Evolutionary conservation across 2,329 filamentous ascomycete genomes (phyloP).

Genomic region (Calonectria crousiana): DNA sequence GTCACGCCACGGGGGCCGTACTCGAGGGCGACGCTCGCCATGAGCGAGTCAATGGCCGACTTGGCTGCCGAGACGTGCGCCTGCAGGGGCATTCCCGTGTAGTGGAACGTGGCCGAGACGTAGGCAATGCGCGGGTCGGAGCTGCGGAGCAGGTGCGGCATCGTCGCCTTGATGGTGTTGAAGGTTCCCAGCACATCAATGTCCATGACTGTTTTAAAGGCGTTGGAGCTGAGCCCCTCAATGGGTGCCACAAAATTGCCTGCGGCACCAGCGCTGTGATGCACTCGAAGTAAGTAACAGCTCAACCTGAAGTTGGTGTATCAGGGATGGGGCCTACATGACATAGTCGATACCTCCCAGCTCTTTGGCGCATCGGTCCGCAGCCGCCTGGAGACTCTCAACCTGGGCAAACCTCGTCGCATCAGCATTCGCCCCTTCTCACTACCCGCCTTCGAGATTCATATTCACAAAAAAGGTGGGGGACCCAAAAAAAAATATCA

Average conservation of each 20-base stretch:
- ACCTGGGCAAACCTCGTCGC: constrained; percentile 34
- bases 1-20: constrained; percentile 90
- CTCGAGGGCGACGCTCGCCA: constrained; percentile 84
- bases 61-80: constrained; percentile 93
- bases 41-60: constrained; percentile 88
- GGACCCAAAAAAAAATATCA: not conserved
- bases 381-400: constrained; percentile 69
- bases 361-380: constrained; percentile 83
- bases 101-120: constrained; percentile 92
- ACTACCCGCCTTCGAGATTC: not conserved
- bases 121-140: constrained; percentile 86
- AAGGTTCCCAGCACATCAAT: constrained; percentile 95
- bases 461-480: not conserved
- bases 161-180: constrained; percentile 93
- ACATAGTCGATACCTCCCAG: constrained; percentile 92
- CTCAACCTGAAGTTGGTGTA: not conserved
- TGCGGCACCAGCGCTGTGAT: constrained; percentile 85
- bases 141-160: constrained; percentile 85
- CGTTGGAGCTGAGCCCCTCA: constrained; percentile 84
- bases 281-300: constrained; percentile 1
- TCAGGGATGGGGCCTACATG: constrained; percentile 71
- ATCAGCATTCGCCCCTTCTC: constrained; percentile 1
- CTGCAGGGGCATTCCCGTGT: constrained; percentile 86
- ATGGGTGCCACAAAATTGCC: constrained; percentile 96
- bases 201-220: constrained; percentile 95